Conservation (phyloP, 768 basidiomycete genomes). For the Roridomyces roridus region DNA sequence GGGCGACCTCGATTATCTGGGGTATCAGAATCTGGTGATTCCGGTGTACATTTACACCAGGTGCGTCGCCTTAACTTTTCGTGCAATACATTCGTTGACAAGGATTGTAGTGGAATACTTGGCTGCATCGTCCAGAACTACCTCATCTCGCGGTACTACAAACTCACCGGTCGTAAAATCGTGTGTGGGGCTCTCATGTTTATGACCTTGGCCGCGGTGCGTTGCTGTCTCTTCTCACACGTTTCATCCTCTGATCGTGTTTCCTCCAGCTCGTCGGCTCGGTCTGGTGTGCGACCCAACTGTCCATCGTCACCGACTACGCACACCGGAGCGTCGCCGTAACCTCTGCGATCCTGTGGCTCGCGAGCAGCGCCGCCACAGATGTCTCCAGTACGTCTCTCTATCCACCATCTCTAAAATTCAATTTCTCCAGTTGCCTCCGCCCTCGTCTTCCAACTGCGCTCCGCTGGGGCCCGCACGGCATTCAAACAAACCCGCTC, state of each 20-base stretch:
- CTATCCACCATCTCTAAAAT: neutral
- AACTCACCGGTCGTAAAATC: neutral
- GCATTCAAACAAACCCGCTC: neutral
- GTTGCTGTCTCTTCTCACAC: neutral
- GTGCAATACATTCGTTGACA: neutral
- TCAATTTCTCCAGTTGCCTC: neutral
- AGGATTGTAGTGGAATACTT: neutral
- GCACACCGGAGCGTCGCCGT: neutral
- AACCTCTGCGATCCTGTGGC: neutral
- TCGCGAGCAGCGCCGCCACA: constrained; percentile 1
- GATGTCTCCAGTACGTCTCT: neutral
- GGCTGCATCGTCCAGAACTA: constrained; percentile 5
- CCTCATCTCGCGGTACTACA: constrained; percentile 3
- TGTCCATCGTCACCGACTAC: neutral
- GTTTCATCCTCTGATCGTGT: too few species aligned
- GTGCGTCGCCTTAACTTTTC: neutral
- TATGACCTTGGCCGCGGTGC: neutral
- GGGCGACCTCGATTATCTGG: neutral
- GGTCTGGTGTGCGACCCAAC: neutral
- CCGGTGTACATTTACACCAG: constrained; percentile 6
- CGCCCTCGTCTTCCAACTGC: neutral
- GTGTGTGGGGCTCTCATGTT: neutral
- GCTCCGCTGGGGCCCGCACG: neutral
- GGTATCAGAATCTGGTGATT: constrained; percentile 2
- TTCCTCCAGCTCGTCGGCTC: constrained; percentile 1